Base-by-base conservation (phyloP, 352 stramenopile genomes). In the Elongisporangium anandrum region DNA sequence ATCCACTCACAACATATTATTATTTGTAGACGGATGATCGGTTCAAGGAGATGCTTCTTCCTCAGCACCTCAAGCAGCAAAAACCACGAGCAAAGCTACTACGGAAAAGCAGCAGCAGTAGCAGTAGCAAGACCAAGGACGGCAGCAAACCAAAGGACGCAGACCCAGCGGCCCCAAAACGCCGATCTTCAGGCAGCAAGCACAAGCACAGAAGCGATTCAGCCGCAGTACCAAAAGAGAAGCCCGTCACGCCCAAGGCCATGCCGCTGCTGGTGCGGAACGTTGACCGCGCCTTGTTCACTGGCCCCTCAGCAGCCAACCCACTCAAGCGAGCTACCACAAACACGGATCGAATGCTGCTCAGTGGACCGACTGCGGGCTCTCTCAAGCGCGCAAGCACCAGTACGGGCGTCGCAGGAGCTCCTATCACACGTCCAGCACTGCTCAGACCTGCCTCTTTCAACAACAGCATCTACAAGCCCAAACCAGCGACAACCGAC, bases 11-110 rank as follows among this genome's bases (percentile, higher is more conserved):
- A 6, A 19, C 7, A n/a, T 22, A 16, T 20, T 45, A 4, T 8
- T 20, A n/a, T 45, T 55, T 49, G 26, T 12, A 76, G 59, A 50
- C 61, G 5, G 69, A 50, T n/a, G 61, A 57, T 15, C 57, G 65
- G 16, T 87, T 87, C 53, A 87, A 85, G 56, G 73, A 83, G 59
- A 72, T 87, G 8, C 57, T 65, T 41, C 34, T 68, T 6, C 63
- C 58, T 16, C 63, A 66, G 29, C 53, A 57, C 20, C 24, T 49
- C 20, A 59, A 63, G 38, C 65, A 68, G 26, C 59, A 70, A 16
- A 66, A 70, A 41, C 58, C 54, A 24, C 1, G 24, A 50, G 47
- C 66, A 20, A n/a, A 69, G 72, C 34, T 72, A 55, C 29, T 59
- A 54, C 38, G 57, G 63, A 15, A 58, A 56, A 63, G 39, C 16